Percentiles rank a stretch among this genome's conserved stretches.
phyloP scores from a whole-genome alignment of 1,284 basidiomycete species.

The Fistulina hepatica region DNA sequence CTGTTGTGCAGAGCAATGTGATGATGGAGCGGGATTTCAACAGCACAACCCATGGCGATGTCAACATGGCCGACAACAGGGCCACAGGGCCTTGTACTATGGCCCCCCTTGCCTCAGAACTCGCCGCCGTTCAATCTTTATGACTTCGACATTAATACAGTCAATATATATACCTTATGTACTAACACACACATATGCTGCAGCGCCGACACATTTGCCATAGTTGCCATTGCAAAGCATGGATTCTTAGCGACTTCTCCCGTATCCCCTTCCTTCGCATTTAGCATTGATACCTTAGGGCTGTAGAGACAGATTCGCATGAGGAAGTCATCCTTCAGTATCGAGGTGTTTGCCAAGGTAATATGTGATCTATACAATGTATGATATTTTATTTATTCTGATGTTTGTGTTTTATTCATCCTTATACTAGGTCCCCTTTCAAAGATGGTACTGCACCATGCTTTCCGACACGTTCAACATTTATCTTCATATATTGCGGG shows the following conservation, averaged over 20 bases:
- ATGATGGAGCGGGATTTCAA: no score
- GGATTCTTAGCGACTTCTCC: slow-evolving; percentile 13
- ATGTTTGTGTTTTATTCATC: slow-evolving; percentile 1
- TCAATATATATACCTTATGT: no score
- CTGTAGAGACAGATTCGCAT: slow-evolving; percentile 17
- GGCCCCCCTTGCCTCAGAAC: no score
- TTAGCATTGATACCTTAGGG: slow-evolving; percentile 23
- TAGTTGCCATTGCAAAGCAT: no score
- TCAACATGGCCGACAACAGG: no score
- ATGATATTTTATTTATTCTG: slow-evolving; percentile 9
- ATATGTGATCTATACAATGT: slow-evolving; percentile 24
- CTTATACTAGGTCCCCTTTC: slow-evolving; percentile 16
- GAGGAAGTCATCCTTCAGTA: slow-evolving; percentile 21
- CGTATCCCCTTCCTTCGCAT: slow-evolving; percentile 16
- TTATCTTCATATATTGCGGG: slow-evolving; percentile 15
- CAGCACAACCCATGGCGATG: no score
- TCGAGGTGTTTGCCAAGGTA: slow-evolving; percentile 25
- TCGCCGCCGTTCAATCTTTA: no score
- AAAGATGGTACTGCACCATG: slow-evolving; percentile 11
- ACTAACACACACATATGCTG: no score
- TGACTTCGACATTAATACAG: no score
- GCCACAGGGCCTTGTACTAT: no score
- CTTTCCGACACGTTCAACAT: slow-evolving; percentile 19
- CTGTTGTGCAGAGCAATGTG: no score
- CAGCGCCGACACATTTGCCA: no score